phyloP scores from a whole-genome alignment of 371 early-diverging fungal species.

The Sporodiniella umbellata region DNA sequence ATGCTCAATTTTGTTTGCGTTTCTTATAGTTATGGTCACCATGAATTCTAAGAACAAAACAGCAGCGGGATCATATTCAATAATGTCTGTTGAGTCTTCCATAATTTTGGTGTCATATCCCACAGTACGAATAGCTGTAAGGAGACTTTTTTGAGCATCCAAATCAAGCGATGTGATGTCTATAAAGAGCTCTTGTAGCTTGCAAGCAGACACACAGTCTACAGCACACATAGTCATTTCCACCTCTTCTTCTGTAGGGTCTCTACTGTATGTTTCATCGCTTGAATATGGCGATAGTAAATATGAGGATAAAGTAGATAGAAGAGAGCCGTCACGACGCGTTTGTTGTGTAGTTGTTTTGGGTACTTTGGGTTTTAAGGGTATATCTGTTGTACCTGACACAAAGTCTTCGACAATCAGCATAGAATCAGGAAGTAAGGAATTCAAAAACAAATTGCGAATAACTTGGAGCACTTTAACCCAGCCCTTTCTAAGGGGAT shows the following conservation, averaged over 20 bases:
- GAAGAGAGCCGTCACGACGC: constrained; percentile 64
- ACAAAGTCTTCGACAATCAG: constrained; percentile 74
- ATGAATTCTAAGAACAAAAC: constrained; percentile 77
- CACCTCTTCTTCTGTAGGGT: constrained; percentile 74
- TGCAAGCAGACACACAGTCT: constrained; percentile 71
- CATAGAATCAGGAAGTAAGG: constrained; percentile 60
- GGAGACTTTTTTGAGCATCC: constrained; percentile 54
- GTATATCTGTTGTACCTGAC: constrained; percentile 65
- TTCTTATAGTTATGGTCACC: constrained; percentile 71
- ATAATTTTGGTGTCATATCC: constrained; percentile 33
- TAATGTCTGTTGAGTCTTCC: constrained; percentile 40
- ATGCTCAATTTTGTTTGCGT: constrained; percentile 60
- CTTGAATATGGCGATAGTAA: constrained; percentile 67
- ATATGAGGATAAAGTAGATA: constrained; percentile 78
- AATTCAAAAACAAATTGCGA: constrained; percentile 80
- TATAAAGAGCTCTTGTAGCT: constrained; percentile 68
- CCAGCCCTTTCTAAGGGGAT: constrained; percentile 76
- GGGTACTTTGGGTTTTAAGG: constrained; percentile 59
- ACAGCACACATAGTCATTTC: constrained; percentile 67
- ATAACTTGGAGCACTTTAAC: constrained; percentile 63
- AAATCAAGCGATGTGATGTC: constrained; percentile 73
- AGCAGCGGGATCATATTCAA: constrained; percentile 62
- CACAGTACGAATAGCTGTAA: constrained; percentile 51
- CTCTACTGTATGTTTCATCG: constrained; percentile 55
- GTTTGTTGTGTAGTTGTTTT: constrained; percentile 46